Conservation (phyloP, 1,284 basidiomycete species). For the Ganoderma sp. region DNA sequence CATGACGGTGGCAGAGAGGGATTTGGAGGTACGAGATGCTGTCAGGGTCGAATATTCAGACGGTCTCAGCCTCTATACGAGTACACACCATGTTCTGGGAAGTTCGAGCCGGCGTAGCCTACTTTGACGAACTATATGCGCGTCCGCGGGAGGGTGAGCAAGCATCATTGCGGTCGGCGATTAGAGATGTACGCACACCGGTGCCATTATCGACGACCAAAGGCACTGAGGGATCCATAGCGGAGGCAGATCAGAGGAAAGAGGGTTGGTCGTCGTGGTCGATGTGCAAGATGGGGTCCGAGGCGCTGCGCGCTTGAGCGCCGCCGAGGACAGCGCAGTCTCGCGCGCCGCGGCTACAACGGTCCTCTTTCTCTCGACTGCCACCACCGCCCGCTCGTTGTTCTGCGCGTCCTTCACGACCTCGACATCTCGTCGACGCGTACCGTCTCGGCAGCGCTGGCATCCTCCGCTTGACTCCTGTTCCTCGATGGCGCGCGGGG, state of each 20-base stretch:
- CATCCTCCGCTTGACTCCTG: background rate
- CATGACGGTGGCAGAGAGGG: no score
- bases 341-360: background rate
- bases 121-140: slow-evolving; percentile 91
- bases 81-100: slow-evolving; percentile 90
- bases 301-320: slow-evolving; percentile 16
- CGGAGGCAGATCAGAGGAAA: slow-evolving; percentile 12
- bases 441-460: no score
- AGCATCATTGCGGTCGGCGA: slow-evolving; percentile 9
- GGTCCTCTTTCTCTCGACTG: background rate
- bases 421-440: background rate
- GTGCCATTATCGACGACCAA: slow-evolving; percentile 98
- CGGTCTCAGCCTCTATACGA: slow-evolving; percentile 32
- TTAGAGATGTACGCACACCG: slow-evolving; percentile 68
- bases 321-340: slow-evolving; percentile 1
- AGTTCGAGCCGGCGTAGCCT: slow-evolving; percentile 97
- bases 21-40: no score
- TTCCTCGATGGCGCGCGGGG: slow-evolving; percentile 44
- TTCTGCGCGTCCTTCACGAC: background rate
- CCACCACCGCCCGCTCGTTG: background rate
- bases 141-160: slow-evolving; percentile 19
- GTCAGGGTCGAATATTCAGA: background rate
- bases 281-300: slow-evolving; percentile 25
- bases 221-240: slow-evolving; percentile 73
- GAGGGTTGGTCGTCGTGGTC: slow-evolving; percentile 25